Evolutionary conservation across 257 asterid species (phyloP), one percentile per base, ranked within the genome.

Genomic region (Petunia axillaris): DNA sequence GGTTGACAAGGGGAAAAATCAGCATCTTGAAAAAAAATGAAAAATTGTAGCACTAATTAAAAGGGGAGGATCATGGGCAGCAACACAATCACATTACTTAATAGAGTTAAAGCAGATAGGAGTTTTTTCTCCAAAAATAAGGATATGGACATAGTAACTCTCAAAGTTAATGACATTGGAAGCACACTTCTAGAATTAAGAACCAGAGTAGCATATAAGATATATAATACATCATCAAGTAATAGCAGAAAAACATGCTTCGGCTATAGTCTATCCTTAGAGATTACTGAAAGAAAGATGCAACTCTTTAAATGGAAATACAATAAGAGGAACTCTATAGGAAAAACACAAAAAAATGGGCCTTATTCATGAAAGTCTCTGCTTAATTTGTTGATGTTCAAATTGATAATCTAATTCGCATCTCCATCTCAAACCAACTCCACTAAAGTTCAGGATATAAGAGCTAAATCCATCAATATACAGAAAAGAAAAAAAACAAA

Each of bases 1-100:
- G 98, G 87, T 88, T 91, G 82, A 90, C 79, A 37, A 87, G 77
- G 57, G 98, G 98, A 85, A 94, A 93, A 85, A 92, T 88, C 90
- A 94, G 57, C 86, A 94, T 82, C 98, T 92, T 81, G 84, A 87
- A 86, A 77, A 70, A 81, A 59, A 25, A 25, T 25, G 25, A 25
- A 25, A 25, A 25, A 25, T 25, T 25, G 25, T 25, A 25, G 25
- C 25, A 25, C 25, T 14, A 36, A 25, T 16, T 1, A 2, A 38
- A 38, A 64, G 6, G 71, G 25, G 36, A 64, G 37, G 71, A 64
- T 40, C 74, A 65, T 0, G 0, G 1, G 13, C 13, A 15, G 16
- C 73, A 15, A 50, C 80, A 46, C 76, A 73, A 82, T 55, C 48
- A 8, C 81, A 68, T 65, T 70, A 55, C 35, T 59, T 11, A 59